A percentile compares a stretch with the other conserved stretches of the same genome.
phyloP scores from a whole-genome alignment of 1,284 basidiomycete genomes.

The Ganoderma sp. region DNA sequence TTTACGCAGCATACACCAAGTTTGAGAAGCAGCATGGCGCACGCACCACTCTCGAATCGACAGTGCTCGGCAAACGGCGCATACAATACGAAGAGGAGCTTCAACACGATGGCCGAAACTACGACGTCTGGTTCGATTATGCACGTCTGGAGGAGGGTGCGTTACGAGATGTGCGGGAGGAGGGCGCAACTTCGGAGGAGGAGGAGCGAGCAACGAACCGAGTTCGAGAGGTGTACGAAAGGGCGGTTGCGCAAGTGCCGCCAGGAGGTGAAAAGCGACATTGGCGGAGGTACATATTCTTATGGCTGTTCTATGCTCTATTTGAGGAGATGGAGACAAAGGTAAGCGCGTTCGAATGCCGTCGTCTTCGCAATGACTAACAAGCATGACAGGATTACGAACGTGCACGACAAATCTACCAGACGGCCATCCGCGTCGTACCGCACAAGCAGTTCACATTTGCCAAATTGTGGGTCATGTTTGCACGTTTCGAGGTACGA shows the following conservation, averaged over 20 bases:
- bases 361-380: constrained; percentile 10
- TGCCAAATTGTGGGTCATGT: constrained; percentile 92
- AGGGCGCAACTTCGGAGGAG: constrained; percentile 74
- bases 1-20: constrained; percentile 92
- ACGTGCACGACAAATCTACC: constrained; percentile 90
- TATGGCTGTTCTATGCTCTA: constrained; percentile 96
- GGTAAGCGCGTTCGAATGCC: constrained; percentile 47
- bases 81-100: constrained; percentile 98
- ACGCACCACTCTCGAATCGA: constrained; percentile 86
- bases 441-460: constrained; percentile 98
- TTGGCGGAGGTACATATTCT: constrained; percentile 96
- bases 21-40: constrained; percentile 99
- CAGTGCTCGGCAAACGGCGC: constrained; percentile 93
- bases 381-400: constrained; percentile 67
- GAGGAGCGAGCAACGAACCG: constrained; percentile 62
- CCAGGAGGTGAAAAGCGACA: constrained; percentile 88
- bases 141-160: constrained; percentile 92
- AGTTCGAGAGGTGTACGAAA: constrained; percentile 93
- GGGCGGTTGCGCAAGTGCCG: constrained; percentile 95
- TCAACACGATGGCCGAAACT: constrained; percentile 87
- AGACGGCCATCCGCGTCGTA: constrained; percentile 87
- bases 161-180: constrained; percentile 74
- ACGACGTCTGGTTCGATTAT: constrained; percentile 99
- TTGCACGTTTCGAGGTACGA: constrained; percentile 92
- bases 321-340: constrained; percentile 97